Evolutionary conservation across 306 rosid genomes (phyloP).

Genomic region (Vigna nakashimae): DNA sequence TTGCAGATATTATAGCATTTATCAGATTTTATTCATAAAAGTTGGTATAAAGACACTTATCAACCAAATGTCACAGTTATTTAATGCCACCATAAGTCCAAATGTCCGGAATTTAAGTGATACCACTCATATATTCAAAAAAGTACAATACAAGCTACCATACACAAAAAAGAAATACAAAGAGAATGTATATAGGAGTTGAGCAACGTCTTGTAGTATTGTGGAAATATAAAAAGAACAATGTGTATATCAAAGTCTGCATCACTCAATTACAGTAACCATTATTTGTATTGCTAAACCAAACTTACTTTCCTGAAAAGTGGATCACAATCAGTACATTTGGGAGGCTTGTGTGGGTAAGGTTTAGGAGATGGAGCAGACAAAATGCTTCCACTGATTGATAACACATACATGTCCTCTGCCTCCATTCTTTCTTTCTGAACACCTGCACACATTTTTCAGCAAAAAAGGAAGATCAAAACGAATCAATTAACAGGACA

Average conservation of each 20-base stretch:
- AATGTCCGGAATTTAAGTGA: conserved; percentile 18
- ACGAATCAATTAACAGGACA: conserved; percentile 20
- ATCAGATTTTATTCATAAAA: conserved; percentile 9
- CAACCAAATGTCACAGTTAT: conserved; percentile 16
- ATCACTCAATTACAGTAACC: conserved; percentile 25
- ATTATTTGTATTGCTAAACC: conserved; percentile 13
- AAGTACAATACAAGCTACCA: conserved; percentile 10
- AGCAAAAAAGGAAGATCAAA: conserved; percentile 25
- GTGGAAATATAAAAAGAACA: conserved; percentile 25
- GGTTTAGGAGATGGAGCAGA: conserved; percentile 84
- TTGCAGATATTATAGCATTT: conserved; percentile 12
- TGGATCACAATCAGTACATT: conserved; percentile 89
- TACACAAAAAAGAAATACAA: conserved; percentile 9
- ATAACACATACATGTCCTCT: conserved; percentile 87
- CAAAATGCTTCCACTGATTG: conserved; percentile 72
- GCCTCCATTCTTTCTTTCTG: conserved; percentile 97
- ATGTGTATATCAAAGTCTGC: conserved; percentile 10
- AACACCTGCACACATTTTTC: conserved; percentile 68
- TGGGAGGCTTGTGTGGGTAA: conserved; percentile 91
- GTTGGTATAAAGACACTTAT: conserved; percentile 1
- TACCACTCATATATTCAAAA: conserved; percentile 12
- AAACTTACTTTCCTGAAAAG: conserved; percentile 82
- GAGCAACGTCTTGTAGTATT: conserved; percentile 14
- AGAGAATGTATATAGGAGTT: conserved; percentile 1
- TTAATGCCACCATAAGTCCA: conserved; percentile 19